A percentile compares a stretch with the other conserved stretches of the same genome.
phyloP scores from a whole-genome alignment of 176 grass and related monocot species.

The Oryza glumipatula region DNA sequence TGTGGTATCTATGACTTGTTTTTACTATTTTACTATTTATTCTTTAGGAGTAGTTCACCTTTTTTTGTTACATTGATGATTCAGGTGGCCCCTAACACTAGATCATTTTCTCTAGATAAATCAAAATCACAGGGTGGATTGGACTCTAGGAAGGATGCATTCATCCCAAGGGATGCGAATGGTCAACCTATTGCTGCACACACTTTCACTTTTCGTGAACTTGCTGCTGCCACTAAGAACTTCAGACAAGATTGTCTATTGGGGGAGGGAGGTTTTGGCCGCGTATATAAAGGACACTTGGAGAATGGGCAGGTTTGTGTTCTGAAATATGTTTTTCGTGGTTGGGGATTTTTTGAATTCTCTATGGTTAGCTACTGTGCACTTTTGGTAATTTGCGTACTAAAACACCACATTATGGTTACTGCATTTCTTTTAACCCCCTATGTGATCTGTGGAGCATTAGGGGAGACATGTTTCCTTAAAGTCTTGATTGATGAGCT shows the following conservation, averaged over 20 bases:
- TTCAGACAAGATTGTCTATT: slow-evolving; percentile 85
- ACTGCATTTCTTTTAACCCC: slow-evolving; percentile 8
- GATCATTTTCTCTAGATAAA: slow-evolving; percentile 61
- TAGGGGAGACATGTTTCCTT: slow-evolving; percentile 37
- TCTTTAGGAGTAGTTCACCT: not conserved
- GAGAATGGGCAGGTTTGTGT: slow-evolving; percentile 85
- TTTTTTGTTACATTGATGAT: slow-evolving; percentile 31
- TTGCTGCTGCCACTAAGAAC: slow-evolving; percentile 80
- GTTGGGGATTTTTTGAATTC: slow-evolving; percentile 16
- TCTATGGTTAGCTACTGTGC: not conserved
- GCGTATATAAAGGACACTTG: slow-evolving; percentile 83
- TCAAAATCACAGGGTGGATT: slow-evolving; percentile 55
- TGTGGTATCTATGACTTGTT: not conserved
- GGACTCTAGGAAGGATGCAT: slow-evolving; percentile 72
- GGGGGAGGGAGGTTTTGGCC: slow-evolving; percentile 89
- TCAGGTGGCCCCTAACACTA: slow-evolving; percentile 40
- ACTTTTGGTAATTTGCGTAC: not conserved
- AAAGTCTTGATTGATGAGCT: slow-evolving; percentile 23
- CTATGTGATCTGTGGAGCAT: slow-evolving; percentile 18
- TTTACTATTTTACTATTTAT: slow-evolving; percentile 26
- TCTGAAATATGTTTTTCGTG: slow-evolving; percentile 31
- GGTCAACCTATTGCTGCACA: slow-evolving; percentile 82
- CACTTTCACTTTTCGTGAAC: slow-evolving; percentile 86
- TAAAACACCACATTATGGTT: slow-evolving; percentile 6
- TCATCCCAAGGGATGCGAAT: slow-evolving; percentile 64